phyloP scores from a whole-genome alignment of 2,329 filamentous ascomycete species.

The Fusarium subtropicale region DNA sequence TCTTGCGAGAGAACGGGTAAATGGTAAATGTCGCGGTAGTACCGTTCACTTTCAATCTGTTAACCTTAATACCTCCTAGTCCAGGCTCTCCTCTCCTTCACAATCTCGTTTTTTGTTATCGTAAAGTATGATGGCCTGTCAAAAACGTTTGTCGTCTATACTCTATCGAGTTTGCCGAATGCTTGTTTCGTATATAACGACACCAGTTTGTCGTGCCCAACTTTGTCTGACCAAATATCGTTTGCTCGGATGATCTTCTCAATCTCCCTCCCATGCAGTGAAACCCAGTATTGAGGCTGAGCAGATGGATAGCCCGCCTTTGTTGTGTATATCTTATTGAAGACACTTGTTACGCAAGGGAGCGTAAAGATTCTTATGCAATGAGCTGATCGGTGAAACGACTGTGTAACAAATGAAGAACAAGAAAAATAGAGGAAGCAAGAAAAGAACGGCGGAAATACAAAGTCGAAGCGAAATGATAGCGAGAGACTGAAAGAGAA shows the following conservation, averaged over 20 bases:
- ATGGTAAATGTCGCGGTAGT: neutral
- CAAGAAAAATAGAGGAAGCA: neutral
- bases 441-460: neutral
- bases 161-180: slow-evolving; percentile 2
- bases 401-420: neutral
- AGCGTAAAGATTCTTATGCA: neutral
- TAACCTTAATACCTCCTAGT: neutral
- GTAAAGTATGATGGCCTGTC: neutral
- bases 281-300: slow-evolving; percentile 1
- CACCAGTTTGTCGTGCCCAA: neutral
- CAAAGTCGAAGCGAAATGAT: neutral
- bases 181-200: slow-evolving; percentile 21
- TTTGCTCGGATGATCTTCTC: neutral
- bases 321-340: neutral
- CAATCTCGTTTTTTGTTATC: neutral
- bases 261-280: neutral
- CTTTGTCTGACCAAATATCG: neutral
- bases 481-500: slow-evolving; percentile 4
- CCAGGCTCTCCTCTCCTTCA: neutral
- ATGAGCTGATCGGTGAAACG: neutral
- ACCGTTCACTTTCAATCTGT: neutral
- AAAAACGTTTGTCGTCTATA: slow-evolving; percentile 8
- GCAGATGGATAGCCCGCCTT: neutral
- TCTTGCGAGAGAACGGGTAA: neutral
- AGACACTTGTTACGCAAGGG: neutral